Conservation (phyloP, 495 filamentous ascomycete species). For the Hypoxylon perforatum region DNA sequence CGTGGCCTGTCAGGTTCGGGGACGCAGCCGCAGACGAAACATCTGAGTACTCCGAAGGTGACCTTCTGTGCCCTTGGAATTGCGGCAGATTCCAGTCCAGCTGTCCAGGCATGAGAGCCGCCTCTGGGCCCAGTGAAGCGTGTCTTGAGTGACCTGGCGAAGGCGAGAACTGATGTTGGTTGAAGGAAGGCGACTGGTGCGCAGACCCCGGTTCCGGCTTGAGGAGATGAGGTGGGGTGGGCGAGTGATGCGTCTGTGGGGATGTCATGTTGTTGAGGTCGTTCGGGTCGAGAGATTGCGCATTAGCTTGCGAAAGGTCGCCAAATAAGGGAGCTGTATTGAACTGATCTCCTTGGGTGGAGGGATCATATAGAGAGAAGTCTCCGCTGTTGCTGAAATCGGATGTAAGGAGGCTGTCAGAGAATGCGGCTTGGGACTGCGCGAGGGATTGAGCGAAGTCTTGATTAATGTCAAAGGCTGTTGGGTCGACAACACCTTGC, state of each 20-base stretch:
- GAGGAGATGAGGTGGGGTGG: slow-evolving; percentile 77
- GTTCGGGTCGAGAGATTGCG: slow-evolving; percentile 56
- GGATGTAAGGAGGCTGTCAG: slow-evolving; percentile 50
- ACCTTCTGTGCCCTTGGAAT: slow-evolving; percentile 82
- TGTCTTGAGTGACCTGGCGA: slow-evolving; percentile 75
- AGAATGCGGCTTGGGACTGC: slow-evolving; percentile 49
- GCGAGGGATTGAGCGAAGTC: slow-evolving; percentile 52
- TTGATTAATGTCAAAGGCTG: slow-evolving; percentile 54
- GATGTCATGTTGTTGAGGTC: slow-evolving; percentile 77
- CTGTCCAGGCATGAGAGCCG: slow-evolving; percentile 74
- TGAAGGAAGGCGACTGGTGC: slow-evolving; percentile 67
- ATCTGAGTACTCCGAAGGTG: slow-evolving; percentile 92
- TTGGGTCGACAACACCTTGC: slow-evolving; percentile 46
- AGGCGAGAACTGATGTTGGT: slow-evolving; percentile 65
- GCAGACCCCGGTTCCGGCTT: slow-evolving; percentile 69
- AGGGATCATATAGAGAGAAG: slow-evolving; percentile 64
- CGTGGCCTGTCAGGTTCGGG: slow-evolving; percentile 80
- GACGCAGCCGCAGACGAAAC: slow-evolving; percentile 82
- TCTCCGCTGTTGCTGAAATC: slow-evolving; percentile 59
- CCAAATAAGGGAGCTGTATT: slow-evolving; percentile 61
- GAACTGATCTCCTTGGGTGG: slow-evolving; percentile 53
- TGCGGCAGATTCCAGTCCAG: slow-evolving; percentile 78
- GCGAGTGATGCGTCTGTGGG: slow-evolving; percentile 66
- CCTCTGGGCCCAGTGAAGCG: slow-evolving; percentile 82
- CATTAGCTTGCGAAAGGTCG: slow-evolving; percentile 67